Percentiles rank a stretch among this genome's conserved stretches.
Evolutionary conservation across 2,329 filamentous ascomycete species (phyloP).

Genomic region (Claviceps paspali): DNA sequence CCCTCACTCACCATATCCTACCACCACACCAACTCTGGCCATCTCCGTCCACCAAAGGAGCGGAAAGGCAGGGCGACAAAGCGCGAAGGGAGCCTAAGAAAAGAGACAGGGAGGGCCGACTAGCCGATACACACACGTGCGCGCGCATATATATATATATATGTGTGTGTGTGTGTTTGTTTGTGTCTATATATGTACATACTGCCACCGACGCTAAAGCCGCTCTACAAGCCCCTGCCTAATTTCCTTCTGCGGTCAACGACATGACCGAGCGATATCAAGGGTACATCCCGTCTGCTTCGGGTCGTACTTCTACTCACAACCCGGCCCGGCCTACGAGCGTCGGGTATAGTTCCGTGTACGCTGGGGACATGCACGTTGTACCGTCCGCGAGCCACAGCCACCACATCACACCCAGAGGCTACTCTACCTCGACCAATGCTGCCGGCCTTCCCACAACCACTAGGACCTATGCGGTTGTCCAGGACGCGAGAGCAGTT

Average conservation of each 20-base stretch:
- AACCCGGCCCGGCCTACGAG: constrained; percentile 37
- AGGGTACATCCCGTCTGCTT: constrained; percentile 17
- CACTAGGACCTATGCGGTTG: constrained; percentile 41
- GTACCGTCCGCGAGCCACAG: constrained; percentile 27
- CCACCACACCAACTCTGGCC: too few relatives aligned
- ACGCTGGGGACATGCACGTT: constrained; percentile 38
- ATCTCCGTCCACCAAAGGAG: too few relatives aligned
- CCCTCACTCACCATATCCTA: too few relatives aligned
- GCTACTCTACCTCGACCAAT: constrained; percentile 19
- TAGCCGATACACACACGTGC: too few relatives aligned
- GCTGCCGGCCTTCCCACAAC: constrained; percentile 24
- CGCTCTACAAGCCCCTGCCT: too few relatives aligned
- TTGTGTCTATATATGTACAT: too few relatives aligned
- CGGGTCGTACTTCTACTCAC: constrained; percentile 28
- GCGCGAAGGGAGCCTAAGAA: too few relatives aligned
- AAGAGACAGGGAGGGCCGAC: too few relatives aligned
- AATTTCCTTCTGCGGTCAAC: too few relatives aligned
- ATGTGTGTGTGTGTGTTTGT: too few relatives aligned
- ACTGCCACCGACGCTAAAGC: too few relatives aligned
- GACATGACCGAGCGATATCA: constrained; percentile 34
- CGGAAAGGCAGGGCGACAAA: background rate
- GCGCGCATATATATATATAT: too few relatives aligned
- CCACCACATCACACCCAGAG: constrained; percentile 19
- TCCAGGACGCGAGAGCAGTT: constrained; percentile 34
- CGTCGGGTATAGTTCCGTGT: constrained; percentile 33